Base-by-base conservation (phyloP, 305 asterid genomes). In the Andrographis paniculata region DNA sequence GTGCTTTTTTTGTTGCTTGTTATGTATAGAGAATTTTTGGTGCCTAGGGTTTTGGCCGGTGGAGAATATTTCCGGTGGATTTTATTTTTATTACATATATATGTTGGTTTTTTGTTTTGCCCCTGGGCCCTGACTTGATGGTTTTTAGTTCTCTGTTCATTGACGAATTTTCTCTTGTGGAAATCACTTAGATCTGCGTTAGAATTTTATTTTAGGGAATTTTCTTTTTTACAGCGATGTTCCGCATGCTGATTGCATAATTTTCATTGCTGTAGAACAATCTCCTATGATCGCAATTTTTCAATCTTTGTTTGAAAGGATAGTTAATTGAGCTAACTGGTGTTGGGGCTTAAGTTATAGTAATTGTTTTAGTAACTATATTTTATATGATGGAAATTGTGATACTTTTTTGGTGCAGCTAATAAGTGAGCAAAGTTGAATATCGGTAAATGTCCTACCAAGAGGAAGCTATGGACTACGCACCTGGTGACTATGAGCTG, bases 401-500 rank as follows among this genome's bases (percentile, higher is more conserved):
- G n/a, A 14, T 37, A 41, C 48, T 48, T 51, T 44, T 47, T 21
- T 42, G 17, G 18, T 50, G 72, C 70, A 69, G 80, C 28, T 60
- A 50, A 41, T 40, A 14, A 41, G 61, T 45, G 23, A 12, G 64
- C 59, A 48, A 45, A 43, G 43, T 55, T 52, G 31, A 42, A 45
- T 13, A 15, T 24, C 14, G 19, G 41, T 52, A 46, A 40, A 74
- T 75, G 69, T 71, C 73, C 54, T 33, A 48, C 58, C 71, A 67
- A 62, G 73, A 52, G 54, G 82, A 70, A 59, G 78, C 64, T 36
- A 67, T 75, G 78, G 78, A 71, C 40, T 71, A 58, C 27, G 73
- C 69, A 0, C 62, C 67, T 49, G 82, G 53, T 24, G 82, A 71
- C 36, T 71, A 71, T 51, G 82, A 75, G 52, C 70, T 75, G 78